Evolutionary conservation across 345 rosid genomes (phyloP), one percentile per base, ranked within the genome.

Genomic region (Lepidium africanum): DNA sequence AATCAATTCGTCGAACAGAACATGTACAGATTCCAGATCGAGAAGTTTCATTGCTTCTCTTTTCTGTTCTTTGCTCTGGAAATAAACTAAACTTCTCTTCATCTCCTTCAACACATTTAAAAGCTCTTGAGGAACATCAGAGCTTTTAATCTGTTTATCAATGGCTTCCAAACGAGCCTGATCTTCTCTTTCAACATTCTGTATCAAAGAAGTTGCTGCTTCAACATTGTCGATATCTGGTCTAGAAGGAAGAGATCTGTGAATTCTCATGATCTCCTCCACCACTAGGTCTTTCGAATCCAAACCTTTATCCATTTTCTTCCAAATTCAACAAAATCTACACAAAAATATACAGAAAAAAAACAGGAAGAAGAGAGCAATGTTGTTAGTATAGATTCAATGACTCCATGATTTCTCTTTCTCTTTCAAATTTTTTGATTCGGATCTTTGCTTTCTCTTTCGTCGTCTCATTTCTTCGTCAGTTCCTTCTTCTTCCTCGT

Each of bases 181-280:
- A 48, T 87, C 87, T 14, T 94, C 99, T 63, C 85, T 86, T 23
- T 94, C 99, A 19, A 87, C 91, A 53, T 82, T 89, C 8, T 47
- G 80, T 46, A 91, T 83, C 74, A 94, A 42, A 17, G 75, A 66
- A 65, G 53, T 79, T 6, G 97, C 97, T 0, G 92, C 96, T 65
- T 91, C 92, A 1, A 86, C 82, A 32, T 91, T 96, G 6, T 94
- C 99, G 19, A 94, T 74, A 1, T 80, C 86, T 0, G 97, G 96
- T 35, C 99, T 77, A 5, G 61, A 11, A 1, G 97, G 96, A 55
- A 94, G 78, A 43, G 92, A 89, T 85, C 88, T 87, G 12, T 89
- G 99, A 39, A 89, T 79, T 30, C 79, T 83, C 97, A 86, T 94
- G 74, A 94, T 87, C 81, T 86, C 99, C 63, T 80, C 91, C 68